Evolutionary conservation across 371 early-diverging fungal genomes (phyloP).

Genomic region (Gilbertella persicaria): DNA sequence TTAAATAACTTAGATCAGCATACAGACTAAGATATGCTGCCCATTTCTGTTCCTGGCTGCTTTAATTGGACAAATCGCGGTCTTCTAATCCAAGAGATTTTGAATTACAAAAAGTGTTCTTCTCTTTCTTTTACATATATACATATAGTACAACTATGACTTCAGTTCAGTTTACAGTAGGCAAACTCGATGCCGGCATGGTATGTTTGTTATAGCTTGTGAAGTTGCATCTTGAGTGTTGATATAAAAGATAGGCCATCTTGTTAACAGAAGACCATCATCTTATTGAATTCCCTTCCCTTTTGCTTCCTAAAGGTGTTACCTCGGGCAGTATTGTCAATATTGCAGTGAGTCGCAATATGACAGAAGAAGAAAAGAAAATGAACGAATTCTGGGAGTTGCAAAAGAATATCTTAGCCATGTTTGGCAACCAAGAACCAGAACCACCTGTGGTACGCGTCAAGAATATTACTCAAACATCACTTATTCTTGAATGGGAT

Average conservation of each 20-base stretch:
- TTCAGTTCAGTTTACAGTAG: slow-evolving; percentile 85
- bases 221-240: not conserved
- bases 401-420: slow-evolving; percentile 80
- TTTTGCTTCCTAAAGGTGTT: slow-evolving; percentile 93
- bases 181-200: slow-evolving; percentile 92
- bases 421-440: slow-evolving; percentile 80
- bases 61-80: no score
- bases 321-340: slow-evolving; percentile 93
- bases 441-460: slow-evolving; percentile 76
- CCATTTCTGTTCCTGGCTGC: no score
- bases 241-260: slow-evolving; percentile 66
- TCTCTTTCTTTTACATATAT: not conserved
- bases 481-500: slow-evolving; percentile 88
- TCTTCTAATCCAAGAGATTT: no score
- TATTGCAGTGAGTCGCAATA: slow-evolving; percentile 88
- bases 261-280: slow-evolving; percentile 95
- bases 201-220: slow-evolving; percentile 24
- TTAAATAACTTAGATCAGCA: no score
- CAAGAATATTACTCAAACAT: slow-evolving; percentile 87
- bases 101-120: no score
- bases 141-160: slow-evolving; percentile 27
- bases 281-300: slow-evolving; percentile 95
- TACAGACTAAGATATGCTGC: no score
- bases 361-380: slow-evolving; percentile 79
- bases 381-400: slow-evolving; percentile 81